Evolutionary conservation across 148 eudicot genomes (phyloP).

Genomic region (Chenopodium formosanum): DNA sequence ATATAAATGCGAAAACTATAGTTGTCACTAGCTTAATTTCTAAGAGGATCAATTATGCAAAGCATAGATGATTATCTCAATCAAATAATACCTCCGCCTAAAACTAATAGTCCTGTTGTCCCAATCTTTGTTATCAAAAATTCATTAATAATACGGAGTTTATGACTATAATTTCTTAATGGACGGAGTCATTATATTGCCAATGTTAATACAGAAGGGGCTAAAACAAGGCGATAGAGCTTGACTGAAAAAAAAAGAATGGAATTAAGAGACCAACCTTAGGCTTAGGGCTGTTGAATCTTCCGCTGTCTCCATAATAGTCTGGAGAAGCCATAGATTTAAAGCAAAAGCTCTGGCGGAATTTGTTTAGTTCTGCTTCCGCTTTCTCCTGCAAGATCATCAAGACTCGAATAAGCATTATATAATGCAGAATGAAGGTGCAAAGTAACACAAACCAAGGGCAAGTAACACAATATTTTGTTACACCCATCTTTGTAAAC

Average conservation of each 20-base stretch:
- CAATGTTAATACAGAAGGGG: neutral
- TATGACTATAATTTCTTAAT: too few relatives aligned
- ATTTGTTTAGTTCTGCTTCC: conserved; percentile 58
- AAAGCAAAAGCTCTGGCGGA: conserved; percentile 74
- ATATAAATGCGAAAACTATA: neutral
- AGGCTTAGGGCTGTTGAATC: conserved; percentile 30
- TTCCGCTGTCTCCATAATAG: conserved; percentile 49
- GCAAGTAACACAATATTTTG: neutral
- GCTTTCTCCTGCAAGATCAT: conserved; percentile 61
- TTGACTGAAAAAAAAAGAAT: neutral
- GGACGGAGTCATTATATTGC: neutral
- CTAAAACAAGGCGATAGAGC: neutral
- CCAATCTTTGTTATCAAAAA: too few relatives aligned
- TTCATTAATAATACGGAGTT: too few relatives aligned
- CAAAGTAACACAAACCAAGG: neutral
- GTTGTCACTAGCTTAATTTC: neutral
- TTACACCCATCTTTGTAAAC: neutral
- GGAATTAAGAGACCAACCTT: conserved; percentile 36
- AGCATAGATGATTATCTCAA: too few relatives aligned
- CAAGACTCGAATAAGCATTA: conserved; percentile 3
- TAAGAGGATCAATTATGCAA: too few relatives aligned
- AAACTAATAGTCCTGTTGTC: too few relatives aligned
- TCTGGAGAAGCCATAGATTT: conserved; percentile 69
- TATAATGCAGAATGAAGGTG: neutral
- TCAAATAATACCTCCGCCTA: too few relatives aligned